Conservation (phyloP, 148 eudicot species). For the Euryodendron excelsum region DNA sequence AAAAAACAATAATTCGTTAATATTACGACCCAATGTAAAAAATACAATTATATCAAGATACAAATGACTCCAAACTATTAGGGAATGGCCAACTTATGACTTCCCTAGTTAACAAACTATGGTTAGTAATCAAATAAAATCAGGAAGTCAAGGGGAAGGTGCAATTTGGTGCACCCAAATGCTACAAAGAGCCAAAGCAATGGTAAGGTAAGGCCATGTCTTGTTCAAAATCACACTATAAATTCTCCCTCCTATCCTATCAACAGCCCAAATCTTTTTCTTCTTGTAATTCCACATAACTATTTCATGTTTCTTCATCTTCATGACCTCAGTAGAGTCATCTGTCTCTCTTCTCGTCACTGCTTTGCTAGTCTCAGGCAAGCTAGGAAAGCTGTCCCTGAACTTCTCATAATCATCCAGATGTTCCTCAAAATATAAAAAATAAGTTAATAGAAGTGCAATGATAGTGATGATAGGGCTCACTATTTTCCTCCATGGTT, state of each 20-base stretch:
- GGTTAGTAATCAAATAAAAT: constrained; percentile 5
- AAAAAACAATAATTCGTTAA: neutral
- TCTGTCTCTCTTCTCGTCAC: constrained; percentile 3
- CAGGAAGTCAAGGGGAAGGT: constrained; percentile 3
- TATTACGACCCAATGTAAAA: neutral
- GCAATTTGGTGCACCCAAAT: constrained; percentile 49
- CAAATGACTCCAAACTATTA: neutral
- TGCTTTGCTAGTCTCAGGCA: neutral
- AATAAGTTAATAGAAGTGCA: constrained; percentile 20
- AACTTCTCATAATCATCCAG: constrained; percentile 9
- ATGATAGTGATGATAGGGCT: constrained; percentile 9
- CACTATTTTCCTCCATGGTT: constrained; percentile 15
- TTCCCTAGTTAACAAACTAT: neutral
- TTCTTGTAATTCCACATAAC: neutral
- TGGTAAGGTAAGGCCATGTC: constrained; percentile 52
- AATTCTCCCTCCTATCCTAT: too few relatives aligned
- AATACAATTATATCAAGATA: neutral
- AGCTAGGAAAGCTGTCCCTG: neutral
- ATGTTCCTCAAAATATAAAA: constrained; percentile 11
- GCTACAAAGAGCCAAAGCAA: constrained; percentile 52
- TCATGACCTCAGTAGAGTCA: neutral
- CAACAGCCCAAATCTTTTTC: too few relatives aligned
- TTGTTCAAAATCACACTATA: too few relatives aligned
- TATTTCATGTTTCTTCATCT: constrained; percentile 12
- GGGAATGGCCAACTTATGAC: neutral